Evolutionary conservation across 192 early-diverging fungal genomes (phyloP), one percentile per base, ranked within the genome.

Genomic region (Jimgerdemannia flammicorona): DNA sequence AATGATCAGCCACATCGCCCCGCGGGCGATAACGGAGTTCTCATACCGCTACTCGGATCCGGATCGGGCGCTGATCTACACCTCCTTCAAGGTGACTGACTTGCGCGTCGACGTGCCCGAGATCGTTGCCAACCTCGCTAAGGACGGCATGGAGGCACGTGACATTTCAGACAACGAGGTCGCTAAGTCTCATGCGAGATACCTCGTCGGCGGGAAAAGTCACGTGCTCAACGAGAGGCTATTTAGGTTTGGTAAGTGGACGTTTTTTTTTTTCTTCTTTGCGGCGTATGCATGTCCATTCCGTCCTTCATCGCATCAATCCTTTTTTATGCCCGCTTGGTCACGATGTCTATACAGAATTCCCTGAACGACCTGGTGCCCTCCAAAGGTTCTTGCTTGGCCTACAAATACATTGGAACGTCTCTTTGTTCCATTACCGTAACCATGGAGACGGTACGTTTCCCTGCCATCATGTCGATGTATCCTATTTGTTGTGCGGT

Each of bases 171-270:
- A 93, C 72, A 97, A 98, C 74, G 98, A 97, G 78, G 85, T 97
- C 82, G 98, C 96, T 42, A 99, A 99, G 79, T 88, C 90, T n/a
- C 98, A 99, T 80, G 97, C 94, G 4, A 88, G 96, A 20, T 96
- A 98, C 67, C 90, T 98, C 67, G 93, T 96, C 11, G 97, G 97
- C 44, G 98, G 97, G 3, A 65, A 78, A n/a, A 90, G 84, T 74
- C 72, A 84, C 9, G 93, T 93, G 4, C 87, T 84, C 42, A 90
- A 98, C 78, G 97, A 99, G 82, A 88, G 93, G 4, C 80, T 99
- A 76, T 93, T 96, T 83, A 87, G 98, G 64, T 99, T 99, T 85
- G 79, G 83, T 84, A 77, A 77, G 75, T 68, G 29, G 18, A 9
- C 6, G 9, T 6, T 14, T 41, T 68, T 68, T 9, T 6, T 68